Base-by-base conservation (phyloP, 495 filamentous ascomycete genomes). In the Aspergillus bertholletiae region DNA sequence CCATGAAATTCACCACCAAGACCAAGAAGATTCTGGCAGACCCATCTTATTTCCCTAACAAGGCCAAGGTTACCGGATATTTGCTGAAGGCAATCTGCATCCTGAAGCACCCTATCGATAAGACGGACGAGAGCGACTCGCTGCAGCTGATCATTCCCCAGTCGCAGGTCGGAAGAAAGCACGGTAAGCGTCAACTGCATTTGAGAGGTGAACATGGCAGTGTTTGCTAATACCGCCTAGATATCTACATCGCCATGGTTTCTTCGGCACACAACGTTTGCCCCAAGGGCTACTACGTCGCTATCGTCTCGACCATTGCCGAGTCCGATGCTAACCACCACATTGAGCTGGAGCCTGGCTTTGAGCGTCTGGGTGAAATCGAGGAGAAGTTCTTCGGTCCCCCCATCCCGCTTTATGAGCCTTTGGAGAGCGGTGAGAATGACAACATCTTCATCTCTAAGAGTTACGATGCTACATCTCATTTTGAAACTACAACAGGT, bases 251-350 rank as follows among this genome's bases (percentile, higher is more conserved):
- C 68, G 93, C 95, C 45, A 85, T 94, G 66, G 92, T 99, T 58
- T 96, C 92, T 7, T 88, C 91, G 24, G 89, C 93, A 8, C 95
- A 97, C 79, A 97, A 96, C 67, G 95, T 97, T 62, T 97, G 95
- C 77, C 94, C 95, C 51, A 96, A 96, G 80, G 94, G 92, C 39
- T 97, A 97, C 82, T 97, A 96, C 77, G 91, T 99, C 61, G 95
- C 94, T 56, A 97, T 96, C 61, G 92, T 99, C 49, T 96, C 90
- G 46, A 99, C 95, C 54, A 96, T 99, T 60, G 90, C 96, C 61
- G 94, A 99, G 79, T 86, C 84, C 37, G 76, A 84, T 56, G 85
- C 87, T 55, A 97, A 99, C 79, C 92, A 95, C 74, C 95, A 97
- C 70, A 71, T 96, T 23, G 94, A 99, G 75, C 85, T 99, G 4